Percentiles rank a stretch among this genome's conserved stretches.
These are phyloP conservation scores for Forsythia suspensa DNA, from an alignment of 257 asterid species.

Conservation along the genomic window DNA sequence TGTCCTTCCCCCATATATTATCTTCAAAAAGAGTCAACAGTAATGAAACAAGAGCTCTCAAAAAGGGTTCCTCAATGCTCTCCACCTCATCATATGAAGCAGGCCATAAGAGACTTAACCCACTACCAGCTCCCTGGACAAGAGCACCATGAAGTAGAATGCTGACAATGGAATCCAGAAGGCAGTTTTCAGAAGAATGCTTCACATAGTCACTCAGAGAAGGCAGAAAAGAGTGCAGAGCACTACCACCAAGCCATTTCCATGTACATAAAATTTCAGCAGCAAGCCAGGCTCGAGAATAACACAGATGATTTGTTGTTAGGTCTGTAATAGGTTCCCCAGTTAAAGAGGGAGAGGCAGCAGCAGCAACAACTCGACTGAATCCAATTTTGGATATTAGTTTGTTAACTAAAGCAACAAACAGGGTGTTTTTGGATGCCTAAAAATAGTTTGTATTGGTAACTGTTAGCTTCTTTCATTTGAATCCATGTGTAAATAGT, in stretches of 20 bases:
- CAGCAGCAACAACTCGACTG: conserved; percentile 50
- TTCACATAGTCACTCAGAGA: conserved; percentile 50
- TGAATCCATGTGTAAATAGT: neutral
- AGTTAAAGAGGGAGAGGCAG: conserved; percentile 41
- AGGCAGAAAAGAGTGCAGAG: conserved; percentile 66
- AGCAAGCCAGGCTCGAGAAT: conserved; percentile 97
- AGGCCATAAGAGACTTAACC: conserved; percentile 54
- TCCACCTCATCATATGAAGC: conserved; percentile 60
- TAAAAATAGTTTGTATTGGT: conserved; percentile 33
- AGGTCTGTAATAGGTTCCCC: conserved; percentile 37
- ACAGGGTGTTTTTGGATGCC: conserved; percentile 56
- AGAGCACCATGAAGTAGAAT: conserved; percentile 93
- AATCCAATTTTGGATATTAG: conserved; percentile 71
- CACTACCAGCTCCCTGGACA: conserved; percentile 60
- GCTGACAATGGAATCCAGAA: conserved; percentile 63
- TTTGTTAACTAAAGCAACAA: conserved; percentile 65
- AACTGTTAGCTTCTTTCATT: conserved; percentile 24
- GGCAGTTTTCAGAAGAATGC: conserved; percentile 34
- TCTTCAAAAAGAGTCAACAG: conserved; percentile 56
- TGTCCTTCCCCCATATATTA: conserved; percentile 66
- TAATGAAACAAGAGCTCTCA: conserved; percentile 71
- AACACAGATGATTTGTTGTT: conserved; percentile 34
- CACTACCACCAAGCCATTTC: conserved; percentile 90
- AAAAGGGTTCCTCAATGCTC: conserved; percentile 69
- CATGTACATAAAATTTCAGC: conserved; percentile 94